Percentiles rank a stretch among this genome's conserved stretches.
phyloP scores from a whole-genome alignment of 306 rosid genomes.

The Casuarina equisetifolia region DNA sequence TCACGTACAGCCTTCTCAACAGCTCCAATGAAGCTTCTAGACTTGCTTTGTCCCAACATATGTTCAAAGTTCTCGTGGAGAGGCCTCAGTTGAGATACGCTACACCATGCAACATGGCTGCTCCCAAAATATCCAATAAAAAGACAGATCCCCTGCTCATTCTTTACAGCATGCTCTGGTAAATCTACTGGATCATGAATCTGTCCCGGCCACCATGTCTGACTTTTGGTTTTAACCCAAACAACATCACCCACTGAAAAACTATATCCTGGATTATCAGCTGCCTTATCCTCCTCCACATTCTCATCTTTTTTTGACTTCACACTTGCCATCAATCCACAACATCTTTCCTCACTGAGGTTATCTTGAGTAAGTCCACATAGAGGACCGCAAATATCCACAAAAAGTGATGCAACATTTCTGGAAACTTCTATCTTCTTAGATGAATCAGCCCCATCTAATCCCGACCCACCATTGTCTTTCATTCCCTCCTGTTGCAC shows the following conservation, averaged over 20 bases:
- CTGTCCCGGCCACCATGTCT: conserved; percentile 65
- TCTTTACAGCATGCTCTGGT: conserved; percentile 6
- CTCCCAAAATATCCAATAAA: conserved; percentile 44
- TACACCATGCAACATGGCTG: conserved; percentile 43
- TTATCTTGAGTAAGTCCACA: conserved; percentile 14
- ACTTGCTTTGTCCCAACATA: conserved; percentile 32
- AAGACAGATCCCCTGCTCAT: conserved; percentile 18
- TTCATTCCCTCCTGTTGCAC: conserved; percentile 15
- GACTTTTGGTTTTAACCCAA: conserved; percentile 53
- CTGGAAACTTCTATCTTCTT: conserved; percentile 33
- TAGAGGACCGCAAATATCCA: conserved; percentile 36
- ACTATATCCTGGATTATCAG: conserved; percentile 18
- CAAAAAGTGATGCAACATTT: conserved; percentile 38
- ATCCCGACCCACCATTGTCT: conserved; percentile 17
- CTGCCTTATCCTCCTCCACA: conserved; percentile 19
- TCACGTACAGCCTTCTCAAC: conserved; percentile 55
- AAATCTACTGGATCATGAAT: conserved; percentile 39
- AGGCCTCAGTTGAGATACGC: conserved; percentile 37
- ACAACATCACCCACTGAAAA: conserved; percentile 51
- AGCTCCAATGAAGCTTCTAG: conserved; percentile 50
- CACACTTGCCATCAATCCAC: not conserved
- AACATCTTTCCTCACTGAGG: conserved; percentile 24
- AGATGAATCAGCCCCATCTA: conserved; percentile 18
- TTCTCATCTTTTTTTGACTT: conserved; percentile 20
- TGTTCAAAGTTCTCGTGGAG: conserved; percentile 40